phyloP scores from a whole-genome alignment of 331 rosid species.

The Malus hybrid region DNA sequence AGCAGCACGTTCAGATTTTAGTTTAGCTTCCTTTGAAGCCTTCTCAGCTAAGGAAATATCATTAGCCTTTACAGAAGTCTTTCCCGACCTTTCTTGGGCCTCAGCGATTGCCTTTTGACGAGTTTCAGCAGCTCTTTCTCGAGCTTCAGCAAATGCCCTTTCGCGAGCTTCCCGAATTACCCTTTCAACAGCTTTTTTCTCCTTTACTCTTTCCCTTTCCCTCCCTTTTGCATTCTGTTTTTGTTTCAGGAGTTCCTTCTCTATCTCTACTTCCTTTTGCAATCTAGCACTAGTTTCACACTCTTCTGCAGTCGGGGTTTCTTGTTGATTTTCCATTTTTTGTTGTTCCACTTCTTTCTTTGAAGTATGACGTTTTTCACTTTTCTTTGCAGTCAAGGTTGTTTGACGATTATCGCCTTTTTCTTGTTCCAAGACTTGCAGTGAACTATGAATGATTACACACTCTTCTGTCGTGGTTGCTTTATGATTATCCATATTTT shows the following conservation, averaged over 20 bases:
- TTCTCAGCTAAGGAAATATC: slow-evolving; percentile 56
- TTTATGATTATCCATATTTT: slow-evolving; percentile 4
- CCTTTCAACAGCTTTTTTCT: slow-evolving; percentile 76
- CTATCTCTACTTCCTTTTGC: slow-evolving; percentile 36
- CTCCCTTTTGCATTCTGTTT: slow-evolving; percentile 53
- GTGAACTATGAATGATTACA: slow-evolving; percentile 19
- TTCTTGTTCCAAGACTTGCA: slow-evolving; percentile 36
- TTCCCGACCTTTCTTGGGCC: slow-evolving; percentile 57
- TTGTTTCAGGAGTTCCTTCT: slow-evolving; percentile 40
- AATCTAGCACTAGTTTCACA: slow-evolving; percentile 23
- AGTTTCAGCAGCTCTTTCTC: slow-evolving; percentile 65
- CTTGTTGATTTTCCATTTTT: slow-evolving; percentile 13
- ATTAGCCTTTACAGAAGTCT: slow-evolving; percentile 36
- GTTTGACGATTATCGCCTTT: background rate
- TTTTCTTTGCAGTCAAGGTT: slow-evolving; percentile 1
- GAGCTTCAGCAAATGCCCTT: slow-evolving; percentile 85
- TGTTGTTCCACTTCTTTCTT: slow-evolving; percentile 9
- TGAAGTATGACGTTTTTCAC: background rate
- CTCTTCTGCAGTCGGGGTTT: slow-evolving; percentile 25
- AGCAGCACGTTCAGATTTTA: slow-evolving; percentile 83
- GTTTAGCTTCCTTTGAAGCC: slow-evolving; percentile 75
- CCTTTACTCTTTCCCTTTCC: slow-evolving; percentile 62
- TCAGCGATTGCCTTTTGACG: slow-evolving; percentile 55
- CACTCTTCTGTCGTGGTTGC: slow-evolving; percentile 26
- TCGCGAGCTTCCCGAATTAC: slow-evolving; percentile 86